A percentile compares a stretch with the other conserved stretches of the same genome.
Conservation (phyloP, 306 rosid genomes). For the Calophaca sinica region DNA sequence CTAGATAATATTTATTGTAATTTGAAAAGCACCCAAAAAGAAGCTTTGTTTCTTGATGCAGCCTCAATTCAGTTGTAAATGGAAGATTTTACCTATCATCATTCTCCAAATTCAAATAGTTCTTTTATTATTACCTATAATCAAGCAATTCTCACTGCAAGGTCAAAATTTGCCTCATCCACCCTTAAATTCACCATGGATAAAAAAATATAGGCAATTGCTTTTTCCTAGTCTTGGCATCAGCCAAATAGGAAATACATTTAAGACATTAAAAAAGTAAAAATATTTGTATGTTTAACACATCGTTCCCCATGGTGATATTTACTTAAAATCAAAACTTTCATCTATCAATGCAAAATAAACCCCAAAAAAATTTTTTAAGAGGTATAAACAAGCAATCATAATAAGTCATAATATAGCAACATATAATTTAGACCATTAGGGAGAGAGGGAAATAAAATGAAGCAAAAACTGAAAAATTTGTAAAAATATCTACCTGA, state of each 20-base stretch:
- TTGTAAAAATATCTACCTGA: not conserved
- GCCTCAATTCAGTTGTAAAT: not conserved
- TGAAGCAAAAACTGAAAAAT: conserved; percentile 14
- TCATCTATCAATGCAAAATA: too few relatives aligned
- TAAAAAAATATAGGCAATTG: too few relatives aligned
- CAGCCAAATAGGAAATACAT: too few relatives aligned
- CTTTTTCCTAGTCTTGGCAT: too few relatives aligned
- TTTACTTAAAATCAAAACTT: too few relatives aligned
- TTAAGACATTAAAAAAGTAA: too few relatives aligned
- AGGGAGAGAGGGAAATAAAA: not conserved
- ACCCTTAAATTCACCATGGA: not conserved
- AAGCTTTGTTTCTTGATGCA: not conserved
- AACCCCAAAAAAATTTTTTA: too few relatives aligned
- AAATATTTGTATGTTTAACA: too few relatives aligned
- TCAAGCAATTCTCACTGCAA: not conserved
- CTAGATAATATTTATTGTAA: not conserved
- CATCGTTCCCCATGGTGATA: too few relatives aligned
- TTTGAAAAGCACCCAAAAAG: not conserved
- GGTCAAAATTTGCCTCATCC: not conserved
- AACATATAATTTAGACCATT: not conserved
- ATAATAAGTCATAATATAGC: not conserved
- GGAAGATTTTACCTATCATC: not conserved
- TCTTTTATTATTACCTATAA: not conserved
- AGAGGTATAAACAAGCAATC: too few relatives aligned
- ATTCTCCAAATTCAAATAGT: not conserved